phyloP scores from a whole-genome alignment of 2,329 filamentous ascomycete species.

The Fusarium pseudograminearum region DNA sequence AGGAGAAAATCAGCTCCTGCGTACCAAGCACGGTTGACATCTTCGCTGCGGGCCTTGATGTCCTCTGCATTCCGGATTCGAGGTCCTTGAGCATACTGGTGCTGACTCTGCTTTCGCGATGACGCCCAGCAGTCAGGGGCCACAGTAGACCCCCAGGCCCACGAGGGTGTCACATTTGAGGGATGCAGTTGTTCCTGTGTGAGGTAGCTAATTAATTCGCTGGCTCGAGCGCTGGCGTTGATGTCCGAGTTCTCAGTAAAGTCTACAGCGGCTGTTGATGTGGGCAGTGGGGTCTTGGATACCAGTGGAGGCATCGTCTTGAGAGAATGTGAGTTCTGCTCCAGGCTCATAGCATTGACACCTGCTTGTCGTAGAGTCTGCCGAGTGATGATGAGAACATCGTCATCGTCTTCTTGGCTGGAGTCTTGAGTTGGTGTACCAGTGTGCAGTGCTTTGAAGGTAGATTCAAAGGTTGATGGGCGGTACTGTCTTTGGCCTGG shows the following conservation, averaged over 20 bases:
- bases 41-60: constrained; percentile 44
- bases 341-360: constrained; percentile 35
- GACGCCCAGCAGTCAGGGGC: constrained; percentile 16
- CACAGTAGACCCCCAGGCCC: constrained; percentile 16
- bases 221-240: background rate
- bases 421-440: constrained; percentile 41
- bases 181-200: background rate
- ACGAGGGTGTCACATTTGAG: constrained; percentile 4
- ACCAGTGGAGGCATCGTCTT: constrained; percentile 11
- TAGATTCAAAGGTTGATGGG: constrained; percentile 57
- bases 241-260: constrained; percentile 5
- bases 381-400: constrained; percentile 39
- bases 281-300: background rate
- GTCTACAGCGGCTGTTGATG: background rate
- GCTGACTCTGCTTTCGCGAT: constrained; percentile 2
- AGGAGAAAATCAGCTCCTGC: constrained; percentile 53
- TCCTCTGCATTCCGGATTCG: constrained; percentile 42
- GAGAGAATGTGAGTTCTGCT: constrained; percentile 17
- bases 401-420: constrained; percentile 46
- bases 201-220: background rate
- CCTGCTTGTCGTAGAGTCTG: constrained; percentile 42
- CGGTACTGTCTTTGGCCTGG: constrained; percentile 65
- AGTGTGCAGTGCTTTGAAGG: constrained; percentile 52
- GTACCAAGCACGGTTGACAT: constrained; percentile 56
- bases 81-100: constrained; percentile 35